Evolutionary conservation across 495 filamentous ascomycete species (phyloP).

Genomic region (Poronia punctata): DNA sequence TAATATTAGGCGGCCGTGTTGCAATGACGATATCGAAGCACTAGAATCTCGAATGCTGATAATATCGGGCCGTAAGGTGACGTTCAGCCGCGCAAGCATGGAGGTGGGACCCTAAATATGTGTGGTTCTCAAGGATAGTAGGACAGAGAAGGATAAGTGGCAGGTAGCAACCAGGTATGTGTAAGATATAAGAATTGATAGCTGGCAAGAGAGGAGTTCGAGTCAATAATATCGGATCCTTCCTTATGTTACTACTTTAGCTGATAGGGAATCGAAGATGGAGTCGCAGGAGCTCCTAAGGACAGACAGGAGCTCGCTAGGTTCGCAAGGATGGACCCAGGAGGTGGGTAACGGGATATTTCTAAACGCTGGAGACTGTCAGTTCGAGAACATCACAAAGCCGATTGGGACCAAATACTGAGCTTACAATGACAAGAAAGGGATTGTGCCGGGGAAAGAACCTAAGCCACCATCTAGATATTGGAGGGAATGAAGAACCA

Average conservation of each 20-base stretch:
- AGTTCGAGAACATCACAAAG: constrained; percentile 13
- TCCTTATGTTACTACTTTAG: too few relatives aligned
- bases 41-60: constrained; percentile 14
- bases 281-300: too few relatives aligned
- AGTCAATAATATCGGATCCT: too few relatives aligned
- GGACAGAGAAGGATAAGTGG: too few relatives aligned
- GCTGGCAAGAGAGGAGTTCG: too few relatives aligned
- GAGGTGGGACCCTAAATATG: not conserved
- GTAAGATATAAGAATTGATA: too few relatives aligned
- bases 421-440: constrained; percentile 27
- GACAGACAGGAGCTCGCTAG: too few relatives aligned
- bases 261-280: too few relatives aligned
- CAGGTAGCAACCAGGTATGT: too few relatives aligned
- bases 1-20: constrained; percentile 9
- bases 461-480: not conserved
- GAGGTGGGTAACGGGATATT: too few relatives aligned
- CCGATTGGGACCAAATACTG: not conserved
- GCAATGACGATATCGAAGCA: not conserved
- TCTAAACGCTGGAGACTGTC: constrained; percentile 19
- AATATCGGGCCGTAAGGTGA: constrained; percentile 18
- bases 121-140: too few relatives aligned
- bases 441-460: constrained; percentile 2
- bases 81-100: constrained; percentile 18
- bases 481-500: not conserved
- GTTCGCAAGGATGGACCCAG: too few relatives aligned